phyloP scores from a whole-genome alignment of 2,329 filamentous ascomycete species.

The Colletotrichum aenigma region DNA sequence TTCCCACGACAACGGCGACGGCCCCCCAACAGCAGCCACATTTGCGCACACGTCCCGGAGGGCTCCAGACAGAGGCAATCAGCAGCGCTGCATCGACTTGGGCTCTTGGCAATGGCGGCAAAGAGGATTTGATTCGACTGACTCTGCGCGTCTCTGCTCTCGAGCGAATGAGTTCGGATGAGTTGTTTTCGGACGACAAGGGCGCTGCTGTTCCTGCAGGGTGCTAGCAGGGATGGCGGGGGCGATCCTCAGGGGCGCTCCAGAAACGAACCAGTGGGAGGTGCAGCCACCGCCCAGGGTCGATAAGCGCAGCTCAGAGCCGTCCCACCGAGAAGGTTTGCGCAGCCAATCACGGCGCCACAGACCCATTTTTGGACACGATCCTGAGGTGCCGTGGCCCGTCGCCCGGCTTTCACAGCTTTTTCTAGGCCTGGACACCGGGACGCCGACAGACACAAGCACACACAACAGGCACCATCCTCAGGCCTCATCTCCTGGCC shows the following conservation, averaged over 20 bases:
- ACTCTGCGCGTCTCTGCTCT: background rate
- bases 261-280: constrained; percentile 20
- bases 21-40: background rate
- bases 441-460: background rate
- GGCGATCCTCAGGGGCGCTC: constrained; percentile 15
- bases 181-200: constrained; percentile 5
- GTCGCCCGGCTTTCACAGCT: background rate
- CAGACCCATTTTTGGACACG: constrained; percentile 14
- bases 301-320: constrained; percentile 1
- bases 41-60: background rate
- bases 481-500: background rate
- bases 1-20: background rate
- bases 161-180: background rate
- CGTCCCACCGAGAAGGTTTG: constrained; percentile 1
- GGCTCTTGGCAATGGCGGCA: background rate
- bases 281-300: constrained; percentile 2
- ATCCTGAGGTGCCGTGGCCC: background rate
- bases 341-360: background rate
- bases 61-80: background rate
- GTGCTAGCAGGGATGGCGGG: constrained; percentile 9
- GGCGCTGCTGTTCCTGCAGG: constrained; percentile 20
- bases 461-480: background rate
- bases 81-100: background rate
- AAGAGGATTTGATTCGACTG: background rate
- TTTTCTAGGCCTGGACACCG: background rate